Evolutionary conservation across 805 yeast species (phyloP).

Genomic region (Pichia cephalocereana): DNA sequence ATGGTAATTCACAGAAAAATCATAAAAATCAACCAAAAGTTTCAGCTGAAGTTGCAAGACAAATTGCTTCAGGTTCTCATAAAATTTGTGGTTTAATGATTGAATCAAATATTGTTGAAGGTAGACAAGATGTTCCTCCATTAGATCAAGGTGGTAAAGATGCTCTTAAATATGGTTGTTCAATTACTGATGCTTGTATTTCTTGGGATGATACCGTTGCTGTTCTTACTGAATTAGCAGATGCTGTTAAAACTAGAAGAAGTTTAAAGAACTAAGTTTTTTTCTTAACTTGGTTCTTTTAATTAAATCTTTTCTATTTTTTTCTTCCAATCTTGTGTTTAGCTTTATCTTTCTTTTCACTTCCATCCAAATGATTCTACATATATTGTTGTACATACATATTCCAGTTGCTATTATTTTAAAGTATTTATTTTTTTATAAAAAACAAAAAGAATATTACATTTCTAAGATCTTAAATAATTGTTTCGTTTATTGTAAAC

Average conservation of each 20-base stretch:
- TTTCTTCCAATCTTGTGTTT: too few species aligned
- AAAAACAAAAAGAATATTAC: too few species aligned
- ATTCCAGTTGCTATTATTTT: too few species aligned
- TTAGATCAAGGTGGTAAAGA: constrained; percentile 53
- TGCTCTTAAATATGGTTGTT: constrained; percentile 79
- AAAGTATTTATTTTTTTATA: too few species aligned
- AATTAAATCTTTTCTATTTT: too few species aligned
- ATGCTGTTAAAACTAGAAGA: constrained; percentile 78
- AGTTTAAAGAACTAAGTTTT: constrained; percentile 5
- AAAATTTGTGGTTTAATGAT: constrained; percentile 92
- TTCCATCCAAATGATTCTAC: too few species aligned
- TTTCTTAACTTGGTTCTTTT: too few species aligned
- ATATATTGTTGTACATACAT: too few species aligned
- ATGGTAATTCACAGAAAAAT: constrained; percentile 89
- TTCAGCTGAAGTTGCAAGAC: constrained; percentile 67
- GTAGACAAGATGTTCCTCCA: constrained; percentile 86
- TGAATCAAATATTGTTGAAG: constrained; percentile 85
- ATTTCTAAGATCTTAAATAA: too few species aligned
- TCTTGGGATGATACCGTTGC: constrained; percentile 77
- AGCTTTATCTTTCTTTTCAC: too few species aligned
- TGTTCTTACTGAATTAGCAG: constrained; percentile 63
- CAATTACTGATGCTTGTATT: constrained; percentile 97
- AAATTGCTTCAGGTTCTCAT: constrained; percentile 64
- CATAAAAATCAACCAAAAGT: constrained; percentile 91
- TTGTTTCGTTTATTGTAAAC: too few species aligned